Base-by-base conservation (phyloP, 2,329 filamentous ascomycete genomes). In the Colletotrichum gigasporum region DNA sequence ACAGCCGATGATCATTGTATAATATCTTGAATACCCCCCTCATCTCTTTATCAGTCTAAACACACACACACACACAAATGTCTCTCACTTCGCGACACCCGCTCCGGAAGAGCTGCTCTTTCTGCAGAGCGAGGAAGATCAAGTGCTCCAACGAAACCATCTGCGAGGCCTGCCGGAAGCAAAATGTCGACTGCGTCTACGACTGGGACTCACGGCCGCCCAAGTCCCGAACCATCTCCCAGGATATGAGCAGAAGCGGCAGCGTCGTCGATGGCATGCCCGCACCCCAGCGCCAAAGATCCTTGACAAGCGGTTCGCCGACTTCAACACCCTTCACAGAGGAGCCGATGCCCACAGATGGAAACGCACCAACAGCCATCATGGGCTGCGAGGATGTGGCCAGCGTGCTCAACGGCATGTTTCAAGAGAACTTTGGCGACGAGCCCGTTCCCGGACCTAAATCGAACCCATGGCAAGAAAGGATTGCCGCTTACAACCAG, bases 141-240 rank as follows among this genome's bases (percentile, higher is more conserved):
- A 78, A 77, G 55, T 78, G 75, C 64, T 77, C 74, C 55, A 77
- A 77, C 66, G 75, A 76, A 45, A 73, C 72, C 26, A 78, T 77
- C 35, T 78, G 75, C 69, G 73, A 77, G 58, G 75, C 75, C 24
- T 77, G 75, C 45, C 73, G 75, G 39, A 71, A 73, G 37, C 75
- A 77, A 56, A 75, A 73, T 9, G 74, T 72, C 48, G 75, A 78
- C 66, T 77, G 75, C 66, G 77, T 78, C 67, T 77, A 77, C 69
- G 75, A 77, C 66, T 77, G 76, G 58, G 75, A 78, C 54, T 70
- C 74, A 6, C 67, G 71, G 6, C 71, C 74, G 20, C 63, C 70
- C 42, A 77, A 75, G 66, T 55, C 66, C 16, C 69, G 74, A 10
- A 69, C 72, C 39, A 48, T 68, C 34, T 74, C 71, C 57, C 67